phyloP scores from a whole-genome alignment of 345 rosid genomes.

The Gossypium turneri region DNA sequence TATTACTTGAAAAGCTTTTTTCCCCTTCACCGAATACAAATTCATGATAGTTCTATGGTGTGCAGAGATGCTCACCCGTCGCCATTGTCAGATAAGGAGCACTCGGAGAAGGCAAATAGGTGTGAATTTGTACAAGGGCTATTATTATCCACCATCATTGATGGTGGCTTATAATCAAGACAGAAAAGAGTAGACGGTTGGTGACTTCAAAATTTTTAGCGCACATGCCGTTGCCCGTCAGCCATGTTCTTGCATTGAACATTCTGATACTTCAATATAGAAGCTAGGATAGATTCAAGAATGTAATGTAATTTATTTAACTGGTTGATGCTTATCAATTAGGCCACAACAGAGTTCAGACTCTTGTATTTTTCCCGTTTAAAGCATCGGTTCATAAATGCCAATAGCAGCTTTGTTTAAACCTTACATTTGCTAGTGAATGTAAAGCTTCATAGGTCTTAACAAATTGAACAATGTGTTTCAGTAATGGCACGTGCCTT shows the following conservation, averaged over 20 bases:
- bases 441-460: too few species aligned
- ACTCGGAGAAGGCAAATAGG: constrained; percentile 55
- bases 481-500: not conserved
- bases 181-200: not conserved
- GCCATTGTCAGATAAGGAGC: constrained; percentile 49
- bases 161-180: constrained; percentile 33
- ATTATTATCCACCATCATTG: constrained; percentile 53
- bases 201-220: not conserved
- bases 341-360: not conserved
- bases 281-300: constrained; percentile 3
- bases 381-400: constrained; percentile 5
- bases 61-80: constrained; percentile 28
- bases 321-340: not conserved
- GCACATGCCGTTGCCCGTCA: not conserved
- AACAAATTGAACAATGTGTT: not conserved
- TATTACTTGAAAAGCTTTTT: not conserved
- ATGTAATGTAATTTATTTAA: constrained; percentile 8
- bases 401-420: not conserved
- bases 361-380: not conserved
- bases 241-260: not conserved
- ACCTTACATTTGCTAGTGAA: not conserved
- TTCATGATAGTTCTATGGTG: constrained; percentile 9
- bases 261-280: not conserved
- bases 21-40: constrained; percentile 13
- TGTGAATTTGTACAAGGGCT: constrained; percentile 66